Evolutionary conservation across 768 basidiomycete genomes (phyloP), one percentile per base, ranked within the genome.

Genomic region (Lepiota venenata): DNA sequence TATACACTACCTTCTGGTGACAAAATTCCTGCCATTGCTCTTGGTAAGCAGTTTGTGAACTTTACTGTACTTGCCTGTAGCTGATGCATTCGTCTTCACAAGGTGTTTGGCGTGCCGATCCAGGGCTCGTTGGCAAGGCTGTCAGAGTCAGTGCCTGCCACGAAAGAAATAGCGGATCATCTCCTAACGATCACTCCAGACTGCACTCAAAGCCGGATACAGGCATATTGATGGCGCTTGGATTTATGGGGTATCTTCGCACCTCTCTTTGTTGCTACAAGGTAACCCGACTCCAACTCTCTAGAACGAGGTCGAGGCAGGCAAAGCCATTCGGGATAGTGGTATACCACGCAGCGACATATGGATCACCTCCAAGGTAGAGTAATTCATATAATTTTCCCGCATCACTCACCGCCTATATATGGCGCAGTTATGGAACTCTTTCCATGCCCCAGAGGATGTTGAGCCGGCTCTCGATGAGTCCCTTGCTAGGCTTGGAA

Each of bases 221-320:
- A 74, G 80, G 56, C 87, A 88, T 61, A 85, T 89, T 42, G 87
- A 88, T 58, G 86, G 80, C 15, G 87, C 87, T 38, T 89, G 85
- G 85, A 73, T 76, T 43, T 90, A 89, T 60, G 64, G 75, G 39
- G 85, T 84, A 56, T 7, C 78, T 66, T 20, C 36, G 10, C 41
- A 14, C 32, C 16, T 40, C 39, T n/a, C 32, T 36, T 32, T 48
- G 57, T 43, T 5, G 20, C 32, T 3, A 35, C 57, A 16, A 50
- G 35, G 22, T 47, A 37, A 47, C 37, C n/a, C 10, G 21, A n/a
- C 32, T 25, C 36, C 32, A 5, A 12, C 27, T 14, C 32, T 16
- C n/a, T 50, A 82, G 84, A 89, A 88, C 49, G 87, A 89, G 66
- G 79, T 71, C 4, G 85, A 87, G 64, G 84, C 88, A 9, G 87